Evolutionary conservation across 1,284 basidiomycete species (phyloP), one percentile per base, ranked within the genome.

Genomic region (Trametes polyzona): DNA sequence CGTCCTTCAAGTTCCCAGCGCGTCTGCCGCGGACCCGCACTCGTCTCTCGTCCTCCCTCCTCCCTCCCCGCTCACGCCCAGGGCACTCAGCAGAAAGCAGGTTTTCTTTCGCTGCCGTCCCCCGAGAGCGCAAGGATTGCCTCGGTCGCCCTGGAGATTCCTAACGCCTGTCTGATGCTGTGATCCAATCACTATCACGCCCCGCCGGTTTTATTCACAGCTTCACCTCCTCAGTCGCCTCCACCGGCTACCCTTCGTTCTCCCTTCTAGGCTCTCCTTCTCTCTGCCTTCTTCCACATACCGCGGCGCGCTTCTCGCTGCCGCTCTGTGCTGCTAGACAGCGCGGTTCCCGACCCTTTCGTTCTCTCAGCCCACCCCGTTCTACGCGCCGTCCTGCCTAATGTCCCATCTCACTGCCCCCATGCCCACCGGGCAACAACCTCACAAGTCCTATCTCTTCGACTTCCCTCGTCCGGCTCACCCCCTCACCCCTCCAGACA

Each of bases 401-500:
- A 61, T 61, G 60, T 61, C 61, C 43, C 58, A 62, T 54, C 58
- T 60, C 55, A 59, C 59, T 24, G 70, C 76, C 19, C 61, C 61
- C 17, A 61, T 61, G 60, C 58, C 60, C 56, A 44, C 57, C 19
- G 70, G 76, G 29, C 77, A 77, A 35, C 77, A 74, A 12, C 80
- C 79, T 63, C 76, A 79, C 62, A 78, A 78, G 64, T 77, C 81
- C 29, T 75, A 79, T 30, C 75, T 77, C 36, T 80, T 80, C 68
- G 75, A 81, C 58, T 76, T 82, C 61, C 75, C 79, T 36, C 76
- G 76, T 43, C 73, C 70, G 24, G 64, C 63, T 5, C 70, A 74
- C 55, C 77, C 79, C 14, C 74, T 77, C 35, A 84, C 78, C 50
- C 82, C 84, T 40, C 80, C 83, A 30, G 85, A 87, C 48, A 83